Conservation (phyloP, 352 stramenopile genomes). For the Thalassiosira sp. region DNA sequence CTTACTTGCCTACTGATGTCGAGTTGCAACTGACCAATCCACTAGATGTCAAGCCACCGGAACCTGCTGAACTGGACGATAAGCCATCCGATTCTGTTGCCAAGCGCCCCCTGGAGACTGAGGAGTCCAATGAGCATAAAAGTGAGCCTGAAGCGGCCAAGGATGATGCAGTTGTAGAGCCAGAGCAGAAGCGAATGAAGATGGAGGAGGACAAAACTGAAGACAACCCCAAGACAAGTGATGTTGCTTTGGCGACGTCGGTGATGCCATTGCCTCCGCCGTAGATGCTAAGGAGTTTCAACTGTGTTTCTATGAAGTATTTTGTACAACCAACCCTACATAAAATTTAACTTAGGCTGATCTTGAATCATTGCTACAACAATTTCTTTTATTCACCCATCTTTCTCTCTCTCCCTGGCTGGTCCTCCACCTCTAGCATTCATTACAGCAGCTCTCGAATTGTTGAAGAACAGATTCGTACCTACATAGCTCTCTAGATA, state of each 20-base stretch:
- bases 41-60: slow-evolving; percentile 5
- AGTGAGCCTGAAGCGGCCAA: slow-evolving; percentile 15
- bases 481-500: no score
- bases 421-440: no score
- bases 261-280: no score
- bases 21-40: slow-evolving; percentile 49
- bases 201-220: slow-evolving; percentile 9
- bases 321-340: slow-evolving; percentile 1
- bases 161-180: not conserved
- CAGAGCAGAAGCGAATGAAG: slow-evolving; percentile 35
- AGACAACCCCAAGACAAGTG: not conserved
- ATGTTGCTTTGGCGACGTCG: not conserved
- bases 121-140: no score
- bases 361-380: not conserved
- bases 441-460: no score
- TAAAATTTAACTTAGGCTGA: slow-evolving; percentile 5
- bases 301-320: slow-evolving; percentile 6
- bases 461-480: no score
- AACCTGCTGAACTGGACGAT: not conserved
- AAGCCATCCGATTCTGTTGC: slow-evolving; percentile 2
- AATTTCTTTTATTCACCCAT: not conserved
- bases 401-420: not conserved
- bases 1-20: slow-evolving; percentile 63
- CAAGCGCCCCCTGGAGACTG: slow-evolving; percentile 24
- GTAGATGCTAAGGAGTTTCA: no score